Base-by-base conservation (phyloP, 192 early-diverging fungal genomes). In the Entomortierella chlamydospora region DNA sequence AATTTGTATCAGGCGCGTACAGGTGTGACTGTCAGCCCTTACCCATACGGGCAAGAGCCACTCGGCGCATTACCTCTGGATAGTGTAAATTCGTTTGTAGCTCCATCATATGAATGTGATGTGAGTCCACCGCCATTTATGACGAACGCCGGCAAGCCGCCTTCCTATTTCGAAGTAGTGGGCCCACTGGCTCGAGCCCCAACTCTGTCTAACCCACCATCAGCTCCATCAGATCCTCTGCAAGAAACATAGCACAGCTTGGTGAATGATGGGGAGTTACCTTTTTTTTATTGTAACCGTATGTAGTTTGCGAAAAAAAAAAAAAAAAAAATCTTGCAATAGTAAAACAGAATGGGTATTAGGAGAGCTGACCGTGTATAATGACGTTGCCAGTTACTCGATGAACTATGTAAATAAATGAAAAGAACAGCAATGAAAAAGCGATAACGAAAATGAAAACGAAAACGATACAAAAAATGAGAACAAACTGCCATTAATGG, bases 81-180 rank as follows among this genome's bases (percentile, higher is more conserved):
- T 0, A 78, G 74, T 39, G 30, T 60, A 4, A 57, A 18, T 31
- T 70, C 56, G 0, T 70, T 70, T 49, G 66, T 70, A 23, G 67
- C 61, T 6, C 74, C 74, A 1, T 64, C 61, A 0, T 78, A 70
- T 52, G 53, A 70, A 15, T 60, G 69, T 8, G 74, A 78, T 55
- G 67, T 70, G 45, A 78, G 67, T 55, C 74, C 61, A 9, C 74
- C 74, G 0, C 67, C 74, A 22, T 78, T 78, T 23, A 58, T 70
- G 67, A 53, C 4, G 2, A 22, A 23, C 30, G 12, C 54, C 17
- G 73, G 66, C 2, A 77, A 77, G 31, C 73, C 73, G 1, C 64
- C 61, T 13, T 22, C 67, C 0, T 78, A 78, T 64, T 66, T 43
- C 2, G 74, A 68, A 4, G 30, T 45, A 2, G 30, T 74, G 13